These are phyloP conservation scores for Chlamydomonas reinhardtii DNA, from an alignment of 163 green algal genomes.

Conservation along the genomic window DNA sequence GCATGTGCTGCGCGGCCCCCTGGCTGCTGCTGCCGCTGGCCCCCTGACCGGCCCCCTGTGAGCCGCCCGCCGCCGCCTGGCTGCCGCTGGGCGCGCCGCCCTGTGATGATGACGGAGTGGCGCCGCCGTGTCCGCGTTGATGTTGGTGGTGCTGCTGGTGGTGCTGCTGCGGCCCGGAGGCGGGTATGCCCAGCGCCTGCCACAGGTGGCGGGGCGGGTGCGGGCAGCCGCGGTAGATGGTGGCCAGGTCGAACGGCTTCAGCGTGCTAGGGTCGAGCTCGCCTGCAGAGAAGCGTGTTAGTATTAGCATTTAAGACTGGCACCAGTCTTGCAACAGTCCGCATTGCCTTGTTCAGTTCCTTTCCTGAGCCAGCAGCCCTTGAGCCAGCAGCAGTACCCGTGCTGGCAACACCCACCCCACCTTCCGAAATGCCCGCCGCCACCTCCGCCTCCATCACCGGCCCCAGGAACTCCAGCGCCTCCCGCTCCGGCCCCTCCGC, in stretches of 20 bases:
- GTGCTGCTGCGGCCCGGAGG: conserved; percentile 11
- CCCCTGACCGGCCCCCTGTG: neutral
- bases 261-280: conserved; percentile 75
- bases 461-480: conserved; percentile 78
- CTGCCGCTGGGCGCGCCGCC: neutral
- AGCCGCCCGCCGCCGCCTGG: neutral
- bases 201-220: conserved; percentile 42
- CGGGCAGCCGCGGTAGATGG: conserved; percentile 56
- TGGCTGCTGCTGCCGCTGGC: too few relatives aligned
- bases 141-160: conserved; percentile 23
- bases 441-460: conserved; percentile 61
- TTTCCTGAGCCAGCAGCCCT: too few relatives aligned
- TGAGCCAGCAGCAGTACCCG: too few relatives aligned
- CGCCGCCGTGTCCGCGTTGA: neutral
- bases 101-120: neutral
- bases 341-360: too few relatives aligned
- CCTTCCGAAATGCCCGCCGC: conserved; percentile 73
- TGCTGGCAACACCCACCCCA: too few relatives aligned
- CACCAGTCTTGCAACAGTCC: neutral
- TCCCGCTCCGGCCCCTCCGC: conserved; percentile 39
- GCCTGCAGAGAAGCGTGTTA: too few relatives aligned
- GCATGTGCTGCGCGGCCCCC: too few relatives aligned
- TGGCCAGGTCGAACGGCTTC: conserved; percentile 66
- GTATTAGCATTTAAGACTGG: neutral
- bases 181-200: neutral